phyloP scores from a whole-genome alignment of 2,329 filamentous ascomycete genomes.

The Xylogone sp. region DNA sequence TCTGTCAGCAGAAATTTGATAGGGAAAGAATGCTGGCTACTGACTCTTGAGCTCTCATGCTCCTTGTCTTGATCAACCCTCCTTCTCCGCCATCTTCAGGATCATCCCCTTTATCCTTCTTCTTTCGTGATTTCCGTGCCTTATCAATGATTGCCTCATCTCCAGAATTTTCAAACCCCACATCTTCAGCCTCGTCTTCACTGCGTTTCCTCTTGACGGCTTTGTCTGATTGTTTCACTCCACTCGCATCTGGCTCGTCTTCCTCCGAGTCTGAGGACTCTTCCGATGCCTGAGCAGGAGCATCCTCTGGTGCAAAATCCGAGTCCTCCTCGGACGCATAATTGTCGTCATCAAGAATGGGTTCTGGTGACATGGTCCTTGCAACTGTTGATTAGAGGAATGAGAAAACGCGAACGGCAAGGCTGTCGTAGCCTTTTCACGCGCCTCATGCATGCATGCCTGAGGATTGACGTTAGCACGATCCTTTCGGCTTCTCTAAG shows the following conservation, averaged over 20 bases:
- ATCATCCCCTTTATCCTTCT: constrained; percentile 42
- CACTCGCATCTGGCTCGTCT: constrained; percentile 25
- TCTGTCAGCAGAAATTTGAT: constrained; percentile 2
- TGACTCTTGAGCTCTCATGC: constrained; percentile 63
- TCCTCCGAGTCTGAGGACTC: constrained; percentile 46
- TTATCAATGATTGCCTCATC: constrained; percentile 66
- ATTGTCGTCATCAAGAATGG: constrained; percentile 36
- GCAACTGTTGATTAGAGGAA: neutral
- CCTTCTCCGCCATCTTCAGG: constrained; percentile 62
- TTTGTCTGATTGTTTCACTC: constrained; percentile 18
- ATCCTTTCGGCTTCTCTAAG: too few species aligned
- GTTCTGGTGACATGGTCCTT: constrained; percentile 22
- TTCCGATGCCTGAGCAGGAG: constrained; percentile 34
- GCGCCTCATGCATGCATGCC: neutral
- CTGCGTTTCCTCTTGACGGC: constrained; percentile 31
- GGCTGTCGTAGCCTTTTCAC: neutral
- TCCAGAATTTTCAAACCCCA: constrained; percentile 64
- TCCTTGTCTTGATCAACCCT: constrained; percentile 67
- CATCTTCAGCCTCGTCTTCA: constrained; percentile 36
- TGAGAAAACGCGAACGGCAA: neutral
- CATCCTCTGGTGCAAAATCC: constrained; percentile 63
- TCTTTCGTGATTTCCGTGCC: constrained; percentile 48
- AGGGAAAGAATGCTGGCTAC: constrained; percentile 15
- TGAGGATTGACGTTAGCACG: neutral
- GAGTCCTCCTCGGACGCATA: constrained; percentile 72